Evolutionary conservation across 257 asterid species (phyloP).

Genomic region (Scutellaria minor): DNA sequence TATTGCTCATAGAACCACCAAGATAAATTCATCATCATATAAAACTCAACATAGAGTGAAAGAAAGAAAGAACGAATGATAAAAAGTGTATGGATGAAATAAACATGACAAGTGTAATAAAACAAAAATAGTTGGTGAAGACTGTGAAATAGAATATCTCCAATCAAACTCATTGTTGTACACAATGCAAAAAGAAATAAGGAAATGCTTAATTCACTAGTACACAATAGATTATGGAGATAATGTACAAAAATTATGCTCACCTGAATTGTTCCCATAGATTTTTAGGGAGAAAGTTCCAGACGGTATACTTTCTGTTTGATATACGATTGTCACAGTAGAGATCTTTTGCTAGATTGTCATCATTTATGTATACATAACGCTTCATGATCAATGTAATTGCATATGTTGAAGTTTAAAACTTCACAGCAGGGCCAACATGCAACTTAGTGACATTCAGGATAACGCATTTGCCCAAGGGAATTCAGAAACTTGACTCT

Average conservation of each 20-base stretch:
- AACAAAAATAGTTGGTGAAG: slow-evolving; percentile 17
- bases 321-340: slow-evolving; percentile 95
- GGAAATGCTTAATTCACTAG: slow-evolving; percentile 17
- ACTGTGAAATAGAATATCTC: slow-evolving; percentile 13
- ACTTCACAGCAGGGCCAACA: slow-evolving; percentile 40
- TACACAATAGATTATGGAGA: slow-evolving; percentile 22
- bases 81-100: not conserved
- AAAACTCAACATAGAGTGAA: slow-evolving; percentile 20
- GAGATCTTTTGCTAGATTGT: slow-evolving; percentile 64
- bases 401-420: slow-evolving; percentile 35
- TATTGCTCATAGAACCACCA: not conserved
- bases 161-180: slow-evolving; percentile 18
- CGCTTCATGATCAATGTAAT: slow-evolving; percentile 77
- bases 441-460: slow-evolving; percentile 26
- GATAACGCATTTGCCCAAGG: slow-evolving; percentile 20
- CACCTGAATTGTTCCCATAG: slow-evolving; percentile 99
- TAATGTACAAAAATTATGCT: slow-evolving; percentile 19
- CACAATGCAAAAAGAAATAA: not conserved
- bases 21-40: slow-evolving; percentile 19
- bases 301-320: slow-evolving; percentile 87
- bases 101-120: not conserved
- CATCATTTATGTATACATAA: slow-evolving; percentile 81
- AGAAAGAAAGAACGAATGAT: not conserved
- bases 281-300: slow-evolving; percentile 96
- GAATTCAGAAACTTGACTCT: slow-evolving; percentile 37